Evolutionary conservation across 2,329 filamentous ascomycete species (phyloP).

Genomic region (Trichoderma atrobrunneum): DNA sequence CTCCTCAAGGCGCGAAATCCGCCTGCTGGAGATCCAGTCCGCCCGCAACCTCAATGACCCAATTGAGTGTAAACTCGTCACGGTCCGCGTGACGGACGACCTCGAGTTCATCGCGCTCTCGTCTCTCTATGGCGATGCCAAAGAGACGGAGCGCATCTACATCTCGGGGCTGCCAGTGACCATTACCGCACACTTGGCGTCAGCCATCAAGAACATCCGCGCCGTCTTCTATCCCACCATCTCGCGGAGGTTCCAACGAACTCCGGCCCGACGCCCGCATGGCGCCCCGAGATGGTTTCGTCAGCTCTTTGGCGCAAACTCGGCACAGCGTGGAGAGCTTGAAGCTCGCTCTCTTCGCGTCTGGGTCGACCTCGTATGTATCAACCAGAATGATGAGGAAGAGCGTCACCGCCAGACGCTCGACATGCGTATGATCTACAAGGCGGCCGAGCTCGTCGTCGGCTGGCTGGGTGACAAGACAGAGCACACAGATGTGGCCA

Average conservation of each 20-base stretch:
- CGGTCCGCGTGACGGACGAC: constrained; percentile 1
- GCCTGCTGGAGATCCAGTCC: constrained; percentile 3
- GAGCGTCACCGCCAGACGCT: constrained; percentile 20
- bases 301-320: constrained; percentile 10
- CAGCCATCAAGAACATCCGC: constrained; percentile 12
- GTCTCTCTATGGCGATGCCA: constrained; percentile 8
- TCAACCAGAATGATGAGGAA: constrained; percentile 21
- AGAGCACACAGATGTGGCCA: background rate
- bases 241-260: constrained; percentile 9
- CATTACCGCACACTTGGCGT: constrained; percentile 1
- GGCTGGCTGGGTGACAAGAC: constrained; percentile 22
- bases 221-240: constrained; percentile 17
- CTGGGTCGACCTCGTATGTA: constrained; percentile 24
- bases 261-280: constrained; percentile 7
- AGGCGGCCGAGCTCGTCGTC: constrained; percentile 15
- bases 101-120: constrained; percentile 14
- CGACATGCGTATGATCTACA: constrained; percentile 23
- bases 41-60: constrained; percentile 10
- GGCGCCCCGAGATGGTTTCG: constrained; percentile 8
- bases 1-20: constrained; percentile 7
- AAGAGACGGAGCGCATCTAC: background rate
- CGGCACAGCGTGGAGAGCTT: background rate
- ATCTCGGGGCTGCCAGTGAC: constrained; percentile 7
- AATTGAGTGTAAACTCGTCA: constrained; percentile 5
- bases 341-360: constrained; percentile 12